Evolutionary conservation across 345 rosid genomes (phyloP).

Genomic region (Corchorus capsularis): DNA sequence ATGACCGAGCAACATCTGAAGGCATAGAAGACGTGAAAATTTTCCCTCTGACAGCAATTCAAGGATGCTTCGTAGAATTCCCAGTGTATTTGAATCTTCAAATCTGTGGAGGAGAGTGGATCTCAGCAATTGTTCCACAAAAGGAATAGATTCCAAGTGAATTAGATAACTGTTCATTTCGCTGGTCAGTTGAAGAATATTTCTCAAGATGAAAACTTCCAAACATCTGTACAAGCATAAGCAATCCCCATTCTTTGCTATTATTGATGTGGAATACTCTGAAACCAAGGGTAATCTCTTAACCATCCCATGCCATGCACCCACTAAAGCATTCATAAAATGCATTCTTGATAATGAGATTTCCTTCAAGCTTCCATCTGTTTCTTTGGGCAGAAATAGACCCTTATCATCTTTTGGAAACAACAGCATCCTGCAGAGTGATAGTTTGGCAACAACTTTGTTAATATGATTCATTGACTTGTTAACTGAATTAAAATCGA

Average conservation of each 20-base stretch:
- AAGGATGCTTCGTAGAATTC: slow-evolving; percentile 52
- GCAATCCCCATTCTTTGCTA: slow-evolving; percentile 36
- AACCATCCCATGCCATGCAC: slow-evolving; percentile 64
- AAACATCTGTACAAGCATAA: slow-evolving; percentile 54
- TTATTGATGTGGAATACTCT: slow-evolving; percentile 28
- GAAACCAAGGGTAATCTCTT: slow-evolving; percentile 44
- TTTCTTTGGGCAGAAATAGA: slow-evolving; percentile 32
- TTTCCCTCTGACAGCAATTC: slow-evolving; percentile 55
- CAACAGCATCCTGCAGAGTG: slow-evolving; percentile 55
- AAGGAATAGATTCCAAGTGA: slow-evolving; percentile 59
- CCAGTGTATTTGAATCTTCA: slow-evolving; percentile 66
- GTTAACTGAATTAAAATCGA: slow-evolving; percentile 44
- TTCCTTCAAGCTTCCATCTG: slow-evolving; percentile 32
- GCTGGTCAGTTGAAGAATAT: slow-evolving; percentile 46
- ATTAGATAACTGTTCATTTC: slow-evolving; percentile 55
- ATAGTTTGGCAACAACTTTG: slow-evolving; percentile 61
- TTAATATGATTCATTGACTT: slow-evolving; percentile 56
- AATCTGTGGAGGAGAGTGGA: slow-evolving; percentile 73
- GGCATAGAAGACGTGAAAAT: slow-evolving; percentile 49
- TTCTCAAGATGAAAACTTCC: slow-evolving; percentile 71
- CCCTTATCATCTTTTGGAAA: slow-evolving; percentile 48
- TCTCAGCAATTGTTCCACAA: slow-evolving; percentile 66
- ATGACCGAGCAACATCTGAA: slow-evolving; percentile 74
- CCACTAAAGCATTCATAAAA: slow-evolving; percentile 55
- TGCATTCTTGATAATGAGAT: slow-evolving; percentile 42